phyloP scores from a whole-genome alignment of 352 stramenopile species.

The Globisporangium takayamanum region DNA sequence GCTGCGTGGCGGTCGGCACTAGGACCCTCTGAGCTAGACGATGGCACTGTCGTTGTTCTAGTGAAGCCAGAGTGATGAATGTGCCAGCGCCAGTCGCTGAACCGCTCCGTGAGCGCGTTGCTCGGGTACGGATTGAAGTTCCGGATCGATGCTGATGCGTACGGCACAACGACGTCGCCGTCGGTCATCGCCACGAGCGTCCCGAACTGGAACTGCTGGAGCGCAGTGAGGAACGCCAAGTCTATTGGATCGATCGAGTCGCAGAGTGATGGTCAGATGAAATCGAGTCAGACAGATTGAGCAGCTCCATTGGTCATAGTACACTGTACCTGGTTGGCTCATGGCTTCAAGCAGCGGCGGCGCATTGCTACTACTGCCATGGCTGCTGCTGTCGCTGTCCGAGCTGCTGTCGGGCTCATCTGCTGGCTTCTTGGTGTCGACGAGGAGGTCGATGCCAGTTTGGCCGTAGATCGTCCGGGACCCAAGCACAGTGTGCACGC shows the following conservation, averaged over 20 bases:
- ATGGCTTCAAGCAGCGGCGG: constrained; percentile 54
- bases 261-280: not conserved
- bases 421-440: constrained; percentile 28
- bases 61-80: constrained; percentile 60
- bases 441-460: constrained; percentile 67
- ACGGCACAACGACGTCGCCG: constrained; percentile 68
- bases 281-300: not conserved
- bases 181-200: constrained; percentile 75
- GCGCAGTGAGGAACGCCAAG: constrained; percentile 41
- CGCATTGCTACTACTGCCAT: not conserved
- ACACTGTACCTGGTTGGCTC: constrained; percentile 32
- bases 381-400: not conserved
- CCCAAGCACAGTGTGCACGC: constrained; percentile 61
- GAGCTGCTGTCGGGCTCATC: not conserved
- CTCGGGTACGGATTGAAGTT: constrained; percentile 65
- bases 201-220: constrained; percentile 47
- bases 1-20: constrained; percentile 3
- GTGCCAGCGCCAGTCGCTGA: constrained; percentile 63
- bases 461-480: constrained; percentile 63
- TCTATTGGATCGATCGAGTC: constrained; percentile 15
- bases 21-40: too few species aligned
- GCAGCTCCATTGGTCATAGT: not conserved
- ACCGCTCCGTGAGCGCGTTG: constrained; percentile 41
- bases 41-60: not conserved
- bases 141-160: constrained; percentile 61